Percentiles rank a stretch among this genome's conserved stretches.
Conservation (phyloP, 345 rosid species). For the Citrus reticulata region DNA sequence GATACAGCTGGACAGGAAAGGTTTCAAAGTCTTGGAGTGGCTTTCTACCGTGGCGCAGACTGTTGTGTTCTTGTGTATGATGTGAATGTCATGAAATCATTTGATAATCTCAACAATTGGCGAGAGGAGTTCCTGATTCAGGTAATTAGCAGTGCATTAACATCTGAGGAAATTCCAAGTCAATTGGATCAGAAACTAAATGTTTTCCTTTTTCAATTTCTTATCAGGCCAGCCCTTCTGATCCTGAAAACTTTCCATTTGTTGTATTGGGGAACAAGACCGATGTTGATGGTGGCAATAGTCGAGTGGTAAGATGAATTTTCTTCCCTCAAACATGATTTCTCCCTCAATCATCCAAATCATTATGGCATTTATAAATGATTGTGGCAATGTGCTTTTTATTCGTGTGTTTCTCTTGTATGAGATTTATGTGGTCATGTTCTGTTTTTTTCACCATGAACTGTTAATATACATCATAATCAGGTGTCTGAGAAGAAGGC, state of each 20-base stretch:
- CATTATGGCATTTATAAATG: neutral
- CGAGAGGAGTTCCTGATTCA: constrained; percentile 88
- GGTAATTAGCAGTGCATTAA: constrained; percentile 24
- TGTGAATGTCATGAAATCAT: constrained; percentile 86
- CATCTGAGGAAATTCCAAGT: neutral
- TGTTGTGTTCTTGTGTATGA: constrained; percentile 88
- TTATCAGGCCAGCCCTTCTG: constrained; percentile 79
- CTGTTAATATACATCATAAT: neutral
- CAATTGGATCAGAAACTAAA: neutral
- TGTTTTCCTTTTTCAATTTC: neutral
- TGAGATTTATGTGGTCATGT: neutral
- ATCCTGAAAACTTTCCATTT: constrained; percentile 86
- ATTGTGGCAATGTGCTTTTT: neutral
- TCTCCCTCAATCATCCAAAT: no score
- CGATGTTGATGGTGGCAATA: constrained; percentile 82
- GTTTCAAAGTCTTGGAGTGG: constrained; percentile 86
- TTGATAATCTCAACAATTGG: constrained; percentile 88
- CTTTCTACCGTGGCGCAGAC: constrained; percentile 86
- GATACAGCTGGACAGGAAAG: constrained; percentile 94
- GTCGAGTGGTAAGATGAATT: constrained; percentile 69
- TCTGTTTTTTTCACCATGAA: neutral
- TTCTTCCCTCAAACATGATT: neutral
- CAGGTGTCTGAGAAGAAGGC: constrained; percentile 94
- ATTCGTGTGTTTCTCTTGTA: neutral
- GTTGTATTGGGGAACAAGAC: constrained; percentile 84